Evolutionary conservation across 306 rosid species (phyloP), one percentile per base, ranked within the genome.

Genomic region (Fagus crenata): DNA sequence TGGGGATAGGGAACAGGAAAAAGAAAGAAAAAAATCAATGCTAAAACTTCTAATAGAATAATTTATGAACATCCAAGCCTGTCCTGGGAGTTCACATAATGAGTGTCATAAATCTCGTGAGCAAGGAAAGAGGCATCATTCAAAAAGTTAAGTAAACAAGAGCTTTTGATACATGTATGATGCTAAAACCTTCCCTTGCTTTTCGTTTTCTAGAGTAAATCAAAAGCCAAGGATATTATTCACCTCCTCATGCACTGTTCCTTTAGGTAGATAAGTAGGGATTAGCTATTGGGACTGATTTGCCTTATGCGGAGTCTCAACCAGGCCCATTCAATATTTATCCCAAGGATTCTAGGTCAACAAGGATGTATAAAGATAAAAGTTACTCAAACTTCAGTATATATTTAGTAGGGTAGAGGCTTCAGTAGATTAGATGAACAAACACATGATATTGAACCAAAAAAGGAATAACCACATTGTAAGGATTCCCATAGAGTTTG

Each of bases 81-180:
- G 51, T 46, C 14, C 14, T 9, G 51, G 7, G 51, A 46, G 51
- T 43, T 43, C 49, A 43, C 49, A 43, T 68, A 40, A 58, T 49
- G 18, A 18, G 70, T 70, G 67, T 49, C 80, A 41, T 18, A 7
- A 9, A 32, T 46, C 18, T 67, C 17, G 56, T 53, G n/a, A 64
- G 49, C 58, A 84, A 28, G 42, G 71, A 36, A 32, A 65, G 37
- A 56, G 3, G 63, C 33, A 7, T 51, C 12, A 17, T 7, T 64
- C 11, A 43, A 13, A 14, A 32, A 53, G 35, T 60, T 42, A 68
- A 31, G 40, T n/a, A 63, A 49, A 73, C n/a, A 72, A 75, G 56
- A 39, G 75, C 54, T 17, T n/a, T 55, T 75, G 46, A 39, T 53
- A 13, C 59, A 81, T 60, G 68, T 53, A 68, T 59, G 28, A 22